A percentile compares a stretch with the other conserved stretches of the same genome.
These are phyloP conservation scores for Sphagnum magellanicum DNA, from an alignment of 228 moss, liverwort and hornwort genomes.

Conservation along the genomic window DNA sequence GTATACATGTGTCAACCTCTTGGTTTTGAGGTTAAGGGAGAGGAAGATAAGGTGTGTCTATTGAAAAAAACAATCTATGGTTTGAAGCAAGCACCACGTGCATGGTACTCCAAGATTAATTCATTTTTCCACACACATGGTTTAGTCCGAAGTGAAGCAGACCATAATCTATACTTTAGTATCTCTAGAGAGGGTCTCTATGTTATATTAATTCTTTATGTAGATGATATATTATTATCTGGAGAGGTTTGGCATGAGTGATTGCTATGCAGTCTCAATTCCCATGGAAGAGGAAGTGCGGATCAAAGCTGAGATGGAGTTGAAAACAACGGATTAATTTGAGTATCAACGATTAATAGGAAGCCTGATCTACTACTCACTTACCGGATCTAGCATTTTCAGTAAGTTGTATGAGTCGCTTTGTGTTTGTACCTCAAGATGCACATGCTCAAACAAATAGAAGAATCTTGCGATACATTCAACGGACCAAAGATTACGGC, in stretches of 20 bases:
- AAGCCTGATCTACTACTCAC: not conserved
- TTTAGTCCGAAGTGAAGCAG: not conserved
- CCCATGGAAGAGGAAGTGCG: not conserved
- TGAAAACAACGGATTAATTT: not conserved
- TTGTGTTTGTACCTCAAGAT: not conserved
- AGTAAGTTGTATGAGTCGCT: not conserved
- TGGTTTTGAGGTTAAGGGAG: conserved; percentile 1
- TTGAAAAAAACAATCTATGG: not conserved
- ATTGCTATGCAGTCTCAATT: not conserved
- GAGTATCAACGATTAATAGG: not conserved
- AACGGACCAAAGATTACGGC: not conserved
- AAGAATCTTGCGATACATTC: not conserved
- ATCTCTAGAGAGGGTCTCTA: not conserved
- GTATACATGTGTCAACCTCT: conserved; percentile 1
- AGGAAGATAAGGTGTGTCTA: not conserved
- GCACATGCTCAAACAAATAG: not conserved
- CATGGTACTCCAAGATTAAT: not conserved
- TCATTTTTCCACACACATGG: not conserved
- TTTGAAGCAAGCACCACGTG: not conserved
- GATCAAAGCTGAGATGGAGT: not conserved
- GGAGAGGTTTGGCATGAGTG: not conserved
- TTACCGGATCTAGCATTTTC: not conserved
- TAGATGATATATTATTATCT: not conserved
- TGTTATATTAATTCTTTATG: not conserved
- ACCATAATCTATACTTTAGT: not conserved